A percentile compares a stretch with the other conserved stretches of the same genome.
These are phyloP conservation scores for Cercis canadensis DNA, from an alignment of 306 rosid species.

Conservation along the genomic window DNA sequence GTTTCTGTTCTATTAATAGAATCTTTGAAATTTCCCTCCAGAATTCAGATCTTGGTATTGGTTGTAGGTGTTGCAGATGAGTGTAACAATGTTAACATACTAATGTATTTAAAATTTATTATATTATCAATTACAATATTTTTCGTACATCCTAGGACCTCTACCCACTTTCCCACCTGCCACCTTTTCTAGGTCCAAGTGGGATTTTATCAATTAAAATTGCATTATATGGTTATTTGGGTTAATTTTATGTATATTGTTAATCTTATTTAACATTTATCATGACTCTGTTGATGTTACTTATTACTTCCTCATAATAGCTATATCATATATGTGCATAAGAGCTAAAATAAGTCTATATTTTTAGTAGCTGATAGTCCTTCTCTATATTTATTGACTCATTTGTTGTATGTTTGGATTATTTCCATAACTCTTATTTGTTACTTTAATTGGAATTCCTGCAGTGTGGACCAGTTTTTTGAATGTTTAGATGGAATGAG, in stretches of 20 bases:
- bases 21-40: slow-evolving; percentile 1
- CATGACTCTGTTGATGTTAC: neutral
- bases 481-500: slow-evolving; percentile 98
- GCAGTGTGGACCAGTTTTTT: slow-evolving; percentile 97
- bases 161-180: too few species aligned
- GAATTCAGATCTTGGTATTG: slow-evolving; percentile 19
- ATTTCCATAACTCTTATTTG: slow-evolving; percentile 30
- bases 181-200: too few species aligned
- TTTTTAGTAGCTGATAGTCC: slow-evolving; percentile 17
- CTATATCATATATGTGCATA: slow-evolving; percentile 5
- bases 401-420: slow-evolving; percentile 15
- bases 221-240: neutral
- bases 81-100: slow-evolving; percentile 16
- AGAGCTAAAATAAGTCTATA: slow-evolving; percentile 19
- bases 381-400: slow-evolving; percentile 22
- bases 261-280: slow-evolving; percentile 29
- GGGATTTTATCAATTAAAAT: slow-evolving; percentile 3
- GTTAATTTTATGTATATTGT: slow-evolving; percentile 9
- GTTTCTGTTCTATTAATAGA: neutral
- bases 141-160: neutral
- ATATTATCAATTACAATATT: too few species aligned
- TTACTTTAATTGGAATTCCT: slow-evolving; percentile 38
- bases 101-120: slow-evolving; percentile 5
- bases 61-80: slow-evolving; percentile 17
- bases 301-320: slow-evolving; percentile 29